Conservation (phyloP, 257 asterid genomes). For the Penstemon newberryi region DNA sequence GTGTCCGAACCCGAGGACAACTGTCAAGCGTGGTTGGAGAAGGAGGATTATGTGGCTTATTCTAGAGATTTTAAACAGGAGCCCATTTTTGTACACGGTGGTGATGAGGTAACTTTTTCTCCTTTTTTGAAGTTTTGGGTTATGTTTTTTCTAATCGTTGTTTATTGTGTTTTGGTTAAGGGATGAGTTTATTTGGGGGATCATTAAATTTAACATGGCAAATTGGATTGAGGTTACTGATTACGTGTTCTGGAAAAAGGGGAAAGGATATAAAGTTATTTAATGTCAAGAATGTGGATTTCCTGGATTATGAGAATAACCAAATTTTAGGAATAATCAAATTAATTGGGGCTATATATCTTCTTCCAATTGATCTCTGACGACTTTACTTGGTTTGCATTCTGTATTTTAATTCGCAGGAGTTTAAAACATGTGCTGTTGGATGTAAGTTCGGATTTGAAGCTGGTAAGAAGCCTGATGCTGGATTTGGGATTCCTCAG, state of each 20-base stretch:
- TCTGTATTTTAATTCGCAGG: constrained; percentile 42
- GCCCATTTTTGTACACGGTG: constrained; percentile 67
- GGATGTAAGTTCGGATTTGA: constrained; percentile 71
- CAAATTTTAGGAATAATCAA: neutral
- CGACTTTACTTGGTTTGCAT: constrained; percentile 22
- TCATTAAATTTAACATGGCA: constrained; percentile 24
- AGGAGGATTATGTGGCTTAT: constrained; percentile 60
- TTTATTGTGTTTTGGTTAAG: constrained; percentile 21
- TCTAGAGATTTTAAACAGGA: constrained; percentile 67
- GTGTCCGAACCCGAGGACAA: constrained; percentile 31
- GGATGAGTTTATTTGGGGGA: neutral
- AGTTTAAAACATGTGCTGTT: constrained; percentile 66
- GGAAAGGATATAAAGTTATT: constrained; percentile 12
- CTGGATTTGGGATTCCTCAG: constrained; percentile 61
- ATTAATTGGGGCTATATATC: neutral
- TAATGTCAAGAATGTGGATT: constrained; percentile 16
- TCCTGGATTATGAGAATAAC: neutral
- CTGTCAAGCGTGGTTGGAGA: constrained; percentile 86
- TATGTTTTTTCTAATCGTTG: neutral
- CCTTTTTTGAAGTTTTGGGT: neutral
- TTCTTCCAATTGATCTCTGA: neutral
- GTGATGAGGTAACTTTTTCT: constrained; percentile 48
- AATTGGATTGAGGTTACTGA: constrained; percentile 12
- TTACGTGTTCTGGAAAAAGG: constrained; percentile 8
- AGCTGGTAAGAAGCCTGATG: constrained; percentile 58